Evolutionary conservation across 495 filamentous ascomycete species (phyloP).

Genomic region (Xylaria grammica): DNA sequence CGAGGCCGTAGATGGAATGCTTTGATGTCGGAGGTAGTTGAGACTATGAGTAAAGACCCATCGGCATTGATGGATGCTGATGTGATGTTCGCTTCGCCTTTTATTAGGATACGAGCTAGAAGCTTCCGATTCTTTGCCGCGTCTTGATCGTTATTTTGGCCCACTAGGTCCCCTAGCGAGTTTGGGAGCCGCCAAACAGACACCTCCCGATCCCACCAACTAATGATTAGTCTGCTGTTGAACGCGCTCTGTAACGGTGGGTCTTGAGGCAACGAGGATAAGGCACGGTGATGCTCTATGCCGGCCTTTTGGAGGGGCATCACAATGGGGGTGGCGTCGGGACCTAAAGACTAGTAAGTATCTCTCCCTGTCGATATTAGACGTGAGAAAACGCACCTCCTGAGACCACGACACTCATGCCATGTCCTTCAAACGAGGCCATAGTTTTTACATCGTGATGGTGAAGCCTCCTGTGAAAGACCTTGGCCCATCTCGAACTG

Average conservation of each 20-base stretch:
- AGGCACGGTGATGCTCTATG: conserved; percentile 76
- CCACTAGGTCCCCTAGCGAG: conserved; percentile 54
- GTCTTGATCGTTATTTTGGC: conserved; percentile 39
- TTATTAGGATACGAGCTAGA: conserved; percentile 72
- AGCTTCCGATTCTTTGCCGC: conserved; percentile 60
- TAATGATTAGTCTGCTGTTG: conserved; percentile 74
- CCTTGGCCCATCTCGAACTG: conserved; percentile 75
- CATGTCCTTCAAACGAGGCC: conserved; percentile 83
- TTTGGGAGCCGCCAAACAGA: conserved; percentile 76
- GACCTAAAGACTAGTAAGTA: conserved; percentile 62
- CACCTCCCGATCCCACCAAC: conserved; percentile 92
- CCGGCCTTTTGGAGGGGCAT: conserved; percentile 80
- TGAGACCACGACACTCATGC: conserved; percentile 85
- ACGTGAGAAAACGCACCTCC: conserved; percentile 67
- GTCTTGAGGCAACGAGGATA: conserved; percentile 81
- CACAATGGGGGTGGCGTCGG: conserved; percentile 82
- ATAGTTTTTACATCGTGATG: conserved; percentile 94
- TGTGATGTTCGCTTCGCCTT: conserved; percentile 87
- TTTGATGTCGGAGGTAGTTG: conserved; percentile 78
- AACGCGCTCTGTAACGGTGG: conserved; percentile 72
- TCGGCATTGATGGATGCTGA: conserved; percentile 75
- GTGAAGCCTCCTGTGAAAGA: conserved; percentile 83
- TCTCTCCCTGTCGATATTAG: background rate
- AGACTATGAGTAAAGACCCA: conserved; percentile 75
- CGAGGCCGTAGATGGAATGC: conserved; percentile 67